Evolutionary conservation across 1,139 yeast species (phyloP).

Genomic region (Suhomyces anneliseae): DNA sequence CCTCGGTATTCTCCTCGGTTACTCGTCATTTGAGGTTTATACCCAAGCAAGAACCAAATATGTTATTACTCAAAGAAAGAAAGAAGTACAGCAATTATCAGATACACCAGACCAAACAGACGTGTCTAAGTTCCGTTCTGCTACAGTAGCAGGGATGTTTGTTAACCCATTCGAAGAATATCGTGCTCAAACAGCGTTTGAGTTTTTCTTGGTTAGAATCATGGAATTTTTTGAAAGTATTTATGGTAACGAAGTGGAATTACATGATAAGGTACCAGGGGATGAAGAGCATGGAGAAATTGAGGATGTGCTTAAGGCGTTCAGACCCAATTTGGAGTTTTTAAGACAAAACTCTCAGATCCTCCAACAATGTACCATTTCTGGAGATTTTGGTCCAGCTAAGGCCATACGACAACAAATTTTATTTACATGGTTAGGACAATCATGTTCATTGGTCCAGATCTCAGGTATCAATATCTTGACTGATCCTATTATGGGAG

Average conservation of each 20-base stretch:
- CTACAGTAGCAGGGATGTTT: conserved; percentile 73
- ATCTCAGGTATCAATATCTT: conserved; percentile 70
- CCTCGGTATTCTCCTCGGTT: conserved; percentile 57
- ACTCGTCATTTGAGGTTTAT: conserved; percentile 67
- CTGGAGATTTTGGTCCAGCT: conserved; percentile 26
- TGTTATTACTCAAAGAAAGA: conserved; percentile 55
- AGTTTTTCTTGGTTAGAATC: conserved; percentile 70
- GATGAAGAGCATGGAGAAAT: conserved; percentile 38
- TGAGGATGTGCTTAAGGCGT: conserved; percentile 56
- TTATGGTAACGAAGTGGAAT: conserved; percentile 61
- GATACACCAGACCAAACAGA: conserved; percentile 12
- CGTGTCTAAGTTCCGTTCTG: conserved; percentile 39
- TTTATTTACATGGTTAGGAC: conserved; percentile 89
- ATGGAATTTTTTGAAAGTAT: conserved; percentile 66
- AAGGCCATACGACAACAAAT: conserved; percentile 43
- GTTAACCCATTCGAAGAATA: conserved; percentile 93
- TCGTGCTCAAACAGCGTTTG: conserved; percentile 85
- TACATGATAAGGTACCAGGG: conserved; percentile 50
- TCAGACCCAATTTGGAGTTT: conserved; percentile 56
- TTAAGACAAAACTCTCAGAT: conserved; percentile 32
- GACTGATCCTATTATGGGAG: conserved; percentile 82
- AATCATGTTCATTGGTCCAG: conserved; percentile 78
- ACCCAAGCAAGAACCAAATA: conserved; percentile 56
- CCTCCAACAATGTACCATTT: conserved; percentile 28
- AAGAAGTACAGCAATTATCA: conserved; percentile 28